These are phyloP conservation scores for Trametes meyenii DNA, from an alignment of 768 basidiomycete species.

Conservation along the genomic window DNA sequence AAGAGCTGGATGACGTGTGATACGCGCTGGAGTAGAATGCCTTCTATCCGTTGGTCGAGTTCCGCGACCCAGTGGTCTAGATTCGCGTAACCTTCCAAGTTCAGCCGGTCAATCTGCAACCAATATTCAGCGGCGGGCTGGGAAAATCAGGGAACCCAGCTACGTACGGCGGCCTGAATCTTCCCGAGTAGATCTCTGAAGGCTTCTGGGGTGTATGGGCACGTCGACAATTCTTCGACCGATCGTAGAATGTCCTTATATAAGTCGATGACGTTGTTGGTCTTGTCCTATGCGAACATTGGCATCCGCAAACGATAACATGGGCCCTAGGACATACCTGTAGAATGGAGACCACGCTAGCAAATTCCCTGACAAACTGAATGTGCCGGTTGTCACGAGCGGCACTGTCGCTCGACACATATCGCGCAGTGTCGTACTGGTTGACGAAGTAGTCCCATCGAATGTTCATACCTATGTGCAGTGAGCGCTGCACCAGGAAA, in stretches of 20 bases:
- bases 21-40: conserved; percentile 74
- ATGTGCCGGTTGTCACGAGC: conserved; percentile 87
- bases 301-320: not conserved
- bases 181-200: conserved; percentile 78
- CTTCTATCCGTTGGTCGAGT: conserved; percentile 76
- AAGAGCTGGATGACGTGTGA: conserved; percentile 80
- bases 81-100: conserved; percentile 90
- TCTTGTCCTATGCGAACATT: conserved; percentile 70
- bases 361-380: conserved; percentile 94
- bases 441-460: conserved; percentile 98
- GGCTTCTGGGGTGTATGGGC: conserved; percentile 80
- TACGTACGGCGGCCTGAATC: conserved; percentile 81
- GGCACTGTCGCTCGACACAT: conserved; percentile 65
- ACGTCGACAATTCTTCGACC: conserved; percentile 86
- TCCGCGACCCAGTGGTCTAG: conserved; percentile 61
- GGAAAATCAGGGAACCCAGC: not conserved
- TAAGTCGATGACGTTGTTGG: conserved; percentile 89
- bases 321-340: conserved; percentile 58
- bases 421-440: conserved; percentile 84
- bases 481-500: not conserved
- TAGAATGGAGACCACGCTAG: conserved; percentile 86
- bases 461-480: conserved; percentile 79
- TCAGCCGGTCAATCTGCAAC: conserved; percentile 84
- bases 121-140: not conserved
- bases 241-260: conserved; percentile 84